phyloP scores from a whole-genome alignment of 2,329 filamentous ascomycete genomes.

The Colletotrichum tropicale region DNA sequence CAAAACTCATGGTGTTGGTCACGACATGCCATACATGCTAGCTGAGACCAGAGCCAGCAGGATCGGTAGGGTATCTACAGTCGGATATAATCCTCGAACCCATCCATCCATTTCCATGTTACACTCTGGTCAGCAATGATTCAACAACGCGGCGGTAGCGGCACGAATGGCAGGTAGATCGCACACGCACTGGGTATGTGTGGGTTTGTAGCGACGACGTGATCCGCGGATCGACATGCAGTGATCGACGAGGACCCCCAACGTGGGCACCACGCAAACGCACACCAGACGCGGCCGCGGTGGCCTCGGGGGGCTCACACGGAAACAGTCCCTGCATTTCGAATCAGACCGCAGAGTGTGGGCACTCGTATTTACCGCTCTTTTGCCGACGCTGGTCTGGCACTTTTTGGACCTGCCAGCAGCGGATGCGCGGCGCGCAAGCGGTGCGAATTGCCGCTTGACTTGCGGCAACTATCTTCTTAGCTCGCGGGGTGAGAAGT shows the following conservation, averaged over 20 bases:
- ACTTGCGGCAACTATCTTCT: neutral
- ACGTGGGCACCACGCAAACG: neutral
- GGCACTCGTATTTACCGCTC: neutral
- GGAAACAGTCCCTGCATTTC: neutral
- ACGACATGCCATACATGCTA: neutral
- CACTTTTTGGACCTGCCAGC: neutral
- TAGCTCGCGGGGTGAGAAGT: neutral
- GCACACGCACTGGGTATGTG: neutral
- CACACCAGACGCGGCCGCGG: neutral
- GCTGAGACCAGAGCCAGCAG: neutral
- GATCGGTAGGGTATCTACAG: neutral
- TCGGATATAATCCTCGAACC: neutral
- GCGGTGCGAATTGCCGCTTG: neutral
- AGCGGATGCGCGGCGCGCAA: neutral
- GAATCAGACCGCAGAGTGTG: neutral
- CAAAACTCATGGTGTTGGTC: neutral
- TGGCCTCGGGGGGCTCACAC: neutral
- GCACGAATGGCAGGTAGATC: neutral
- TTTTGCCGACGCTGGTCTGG: neutral
- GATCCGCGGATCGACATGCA: conserved; percentile 8
- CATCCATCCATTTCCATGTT: neutral
- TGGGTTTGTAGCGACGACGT: neutral
- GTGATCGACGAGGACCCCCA: conserved; percentile 2
- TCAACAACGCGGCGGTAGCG: neutral
- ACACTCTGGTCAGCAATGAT: neutral